Evolutionary conservation across 768 basidiomycete genomes (phyloP).

Genomic region (Podaxis pistillaris): DNA sequence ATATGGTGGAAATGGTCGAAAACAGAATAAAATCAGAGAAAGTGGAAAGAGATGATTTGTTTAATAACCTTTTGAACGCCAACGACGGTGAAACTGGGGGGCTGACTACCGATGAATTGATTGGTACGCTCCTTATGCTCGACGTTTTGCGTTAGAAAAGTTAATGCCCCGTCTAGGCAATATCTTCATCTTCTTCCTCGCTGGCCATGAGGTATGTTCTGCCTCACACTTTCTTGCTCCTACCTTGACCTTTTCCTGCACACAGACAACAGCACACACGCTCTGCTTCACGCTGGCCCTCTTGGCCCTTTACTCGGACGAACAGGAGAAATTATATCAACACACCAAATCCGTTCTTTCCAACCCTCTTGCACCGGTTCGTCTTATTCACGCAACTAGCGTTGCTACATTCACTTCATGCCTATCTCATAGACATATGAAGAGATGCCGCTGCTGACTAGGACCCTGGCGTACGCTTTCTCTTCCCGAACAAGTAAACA

Average conservation of each 20-base stretch:
- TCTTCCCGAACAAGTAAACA: neutral
- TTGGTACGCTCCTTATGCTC: slow-evolving; percentile 20
- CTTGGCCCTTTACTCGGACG: slow-evolving; percentile 42
- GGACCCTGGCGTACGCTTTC: slow-evolving; percentile 29
- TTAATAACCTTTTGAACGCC: slow-evolving; percentile 47
- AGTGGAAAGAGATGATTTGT: slow-evolving; percentile 45
- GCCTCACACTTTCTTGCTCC: neutral
- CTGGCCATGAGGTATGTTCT: slow-evolving; percentile 50
- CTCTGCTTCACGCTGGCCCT: slow-evolving; percentile 39
- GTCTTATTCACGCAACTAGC: neutral
- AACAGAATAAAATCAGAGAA: slow-evolving; percentile 34
- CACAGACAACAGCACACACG: slow-evolving; percentile 38
- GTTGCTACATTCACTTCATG: neutral
- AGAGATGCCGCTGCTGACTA: slow-evolving; percentile 29
- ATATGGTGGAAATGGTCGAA: slow-evolving; percentile 52
- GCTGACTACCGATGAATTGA: slow-evolving; percentile 39
- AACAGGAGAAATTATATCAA: slow-evolving; percentile 42
- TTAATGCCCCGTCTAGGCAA: slow-evolving; percentile 26
- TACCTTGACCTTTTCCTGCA: neutral
- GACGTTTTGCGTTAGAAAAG: neutral
- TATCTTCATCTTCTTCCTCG: slow-evolving; percentile 47
- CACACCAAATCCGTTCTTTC: slow-evolving; percentile 30
- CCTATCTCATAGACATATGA: slow-evolving; percentile 26
- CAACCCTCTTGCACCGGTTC: slow-evolving; percentile 19
- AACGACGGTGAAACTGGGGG: slow-evolving; percentile 34